These are phyloP conservation scores for Berkeleyomyces basicola DNA, from an alignment of 2,329 filamentous ascomycete genomes.

Conservation along the genomic window DNA sequence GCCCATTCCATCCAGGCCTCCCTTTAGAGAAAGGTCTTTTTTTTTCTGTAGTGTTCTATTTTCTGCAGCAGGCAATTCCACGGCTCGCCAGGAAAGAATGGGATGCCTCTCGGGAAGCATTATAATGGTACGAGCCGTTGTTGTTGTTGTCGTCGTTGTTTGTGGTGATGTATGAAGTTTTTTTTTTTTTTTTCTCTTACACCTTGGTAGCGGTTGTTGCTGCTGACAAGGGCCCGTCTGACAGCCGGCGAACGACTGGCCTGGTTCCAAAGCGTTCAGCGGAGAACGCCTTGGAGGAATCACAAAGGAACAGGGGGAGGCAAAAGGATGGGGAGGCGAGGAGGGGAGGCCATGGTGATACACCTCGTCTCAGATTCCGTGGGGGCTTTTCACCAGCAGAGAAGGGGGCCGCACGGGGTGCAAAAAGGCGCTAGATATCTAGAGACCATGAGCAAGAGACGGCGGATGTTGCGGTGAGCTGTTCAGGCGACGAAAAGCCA, in stretches of 20 bases:
- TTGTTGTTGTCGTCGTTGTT: not conserved
- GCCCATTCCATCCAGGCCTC: not conserved
- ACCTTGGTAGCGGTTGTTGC: too few species aligned
- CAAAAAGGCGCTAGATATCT: not conserved
- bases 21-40: not conserved
- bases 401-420: not conserved
- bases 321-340: not conserved
- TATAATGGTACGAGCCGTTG: not conserved
- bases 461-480: not conserved
- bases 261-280: not conserved
- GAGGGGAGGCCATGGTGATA: not conserved
- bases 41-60: not conserved
- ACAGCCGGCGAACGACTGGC: too few species aligned
- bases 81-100: not conserved
- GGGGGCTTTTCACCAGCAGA: not conserved
- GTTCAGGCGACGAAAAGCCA: not conserved
- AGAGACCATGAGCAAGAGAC: not conserved
- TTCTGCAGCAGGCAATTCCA: too few species aligned
- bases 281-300: not conserved
- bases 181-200: too few species aligned
- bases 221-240: too few species aligned
- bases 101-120: not conserved
- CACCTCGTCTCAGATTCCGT: not conserved
- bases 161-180: not conserved
- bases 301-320: slow-evolving; percentile 1